Conservation (phyloP, 1,139 yeast genomes). For the Suhomyces taliae region DNA sequence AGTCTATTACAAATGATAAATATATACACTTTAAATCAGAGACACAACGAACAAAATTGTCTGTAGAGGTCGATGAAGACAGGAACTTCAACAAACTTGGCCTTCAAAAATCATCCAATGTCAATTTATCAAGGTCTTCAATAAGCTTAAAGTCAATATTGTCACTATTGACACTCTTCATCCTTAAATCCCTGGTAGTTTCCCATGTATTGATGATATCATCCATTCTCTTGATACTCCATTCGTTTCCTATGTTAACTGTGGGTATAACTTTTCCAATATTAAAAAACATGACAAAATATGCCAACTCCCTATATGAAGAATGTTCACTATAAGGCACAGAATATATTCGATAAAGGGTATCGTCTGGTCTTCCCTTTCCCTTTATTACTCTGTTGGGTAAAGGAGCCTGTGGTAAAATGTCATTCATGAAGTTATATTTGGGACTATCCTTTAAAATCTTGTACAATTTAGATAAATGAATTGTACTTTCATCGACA, state of each 20-base stretch:
- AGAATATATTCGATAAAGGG: conserved; percentile 49
- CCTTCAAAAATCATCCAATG: conserved; percentile 11
- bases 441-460: conserved; percentile 22
- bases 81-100: too few species aligned
- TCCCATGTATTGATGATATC: conserved; percentile 52
- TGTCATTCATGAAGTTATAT: conserved; percentile 28
- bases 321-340: conserved; percentile 95
- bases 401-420: conserved; percentile 34
- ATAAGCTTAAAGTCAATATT: background rate
- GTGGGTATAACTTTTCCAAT: conserved; percentile 71
- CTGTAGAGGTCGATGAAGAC: background rate
- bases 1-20: background rate
- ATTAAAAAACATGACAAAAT: conserved; percentile 56
- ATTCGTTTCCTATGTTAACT: conserved; percentile 55
- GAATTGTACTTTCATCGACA: conserved; percentile 4
- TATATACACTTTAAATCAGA: background rate
- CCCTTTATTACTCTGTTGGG: conserved; percentile 14
- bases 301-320: conserved; percentile 73
- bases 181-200: conserved; percentile 13
- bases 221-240: conserved; percentile 39
- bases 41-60: background rate
- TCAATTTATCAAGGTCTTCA: conserved; percentile 7
- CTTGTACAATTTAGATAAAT: conserved; percentile 11
- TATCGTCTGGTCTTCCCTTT: conserved; percentile 26
- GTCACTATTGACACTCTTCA: conserved; percentile 1